Percentiles rank a stretch among this genome's conserved stretches.
Conservation (phyloP, 2,329 filamentous ascomycete species). For the Penicillium sp. region DNA sequence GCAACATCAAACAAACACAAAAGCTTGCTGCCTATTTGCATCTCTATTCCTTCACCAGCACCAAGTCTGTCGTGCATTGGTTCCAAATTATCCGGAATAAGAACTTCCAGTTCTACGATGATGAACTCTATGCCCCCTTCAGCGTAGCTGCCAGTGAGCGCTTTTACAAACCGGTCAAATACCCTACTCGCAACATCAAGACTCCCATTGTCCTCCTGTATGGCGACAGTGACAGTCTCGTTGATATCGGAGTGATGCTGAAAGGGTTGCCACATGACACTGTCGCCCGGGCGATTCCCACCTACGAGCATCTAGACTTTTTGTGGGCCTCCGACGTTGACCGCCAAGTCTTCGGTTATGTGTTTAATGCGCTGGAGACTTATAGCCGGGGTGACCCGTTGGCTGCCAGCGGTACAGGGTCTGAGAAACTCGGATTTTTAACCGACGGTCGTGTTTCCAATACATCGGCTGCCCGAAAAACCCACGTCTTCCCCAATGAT, state of each 20-base stretch:
- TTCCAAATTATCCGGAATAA: slow-evolving; percentile 98
- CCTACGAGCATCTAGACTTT: slow-evolving; percentile 97
- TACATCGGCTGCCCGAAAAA: slow-evolving; percentile 13
- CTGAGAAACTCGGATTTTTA: neutral
- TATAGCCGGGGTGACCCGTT: slow-evolving; percentile 39
- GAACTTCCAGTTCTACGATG: slow-evolving; percentile 97
- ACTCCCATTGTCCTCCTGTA: slow-evolving; percentile 93
- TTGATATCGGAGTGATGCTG: slow-evolving; percentile 91
- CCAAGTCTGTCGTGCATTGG: slow-evolving; percentile 97
- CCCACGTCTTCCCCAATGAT: neutral
- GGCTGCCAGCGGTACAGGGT: neutral
- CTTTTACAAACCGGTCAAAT: slow-evolving; percentile 95
- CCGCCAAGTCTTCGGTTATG: slow-evolving; percentile 80
- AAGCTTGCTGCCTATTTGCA: slow-evolving; percentile 96
- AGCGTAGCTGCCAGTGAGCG: slow-evolving; percentile 69
- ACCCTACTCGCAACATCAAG: slow-evolving; percentile 94
- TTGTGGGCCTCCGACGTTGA: slow-evolving; percentile 89
- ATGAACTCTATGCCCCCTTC: slow-evolving; percentile 79
- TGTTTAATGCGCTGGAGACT: slow-evolving; percentile 81
- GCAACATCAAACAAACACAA: slow-evolving; percentile 80
- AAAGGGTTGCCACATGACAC: slow-evolving; percentile 83
- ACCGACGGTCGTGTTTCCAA: slow-evolving; percentile 17
- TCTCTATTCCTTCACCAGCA: slow-evolving; percentile 93
- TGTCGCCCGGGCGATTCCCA: slow-evolving; percentile 78
- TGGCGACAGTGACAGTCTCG: slow-evolving; percentile 87